Evolutionary conservation across 202 grass and related monocot genomes (phyloP).

Genomic region (Eragrostis tef): DNA sequence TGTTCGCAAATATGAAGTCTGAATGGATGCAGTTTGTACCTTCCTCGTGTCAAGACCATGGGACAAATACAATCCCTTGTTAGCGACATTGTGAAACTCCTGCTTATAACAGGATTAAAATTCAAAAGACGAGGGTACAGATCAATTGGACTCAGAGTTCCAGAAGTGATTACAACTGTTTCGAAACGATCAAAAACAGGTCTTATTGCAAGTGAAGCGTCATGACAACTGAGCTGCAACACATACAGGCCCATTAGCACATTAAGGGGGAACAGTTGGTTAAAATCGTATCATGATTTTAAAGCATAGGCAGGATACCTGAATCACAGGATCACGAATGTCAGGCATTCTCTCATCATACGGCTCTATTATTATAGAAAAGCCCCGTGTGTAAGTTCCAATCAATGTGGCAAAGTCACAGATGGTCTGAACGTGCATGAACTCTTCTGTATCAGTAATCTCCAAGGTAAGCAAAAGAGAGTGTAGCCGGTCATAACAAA

Average conservation of each 20-base stretch:
- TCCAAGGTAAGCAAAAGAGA: constrained; percentile 91
- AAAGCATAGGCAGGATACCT: constrained; percentile 53
- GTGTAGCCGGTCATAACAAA: constrained; percentile 88
- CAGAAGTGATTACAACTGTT: constrained; percentile 93
- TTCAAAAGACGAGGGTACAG: constrained; percentile 91
- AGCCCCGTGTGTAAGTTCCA: constrained; percentile 84
- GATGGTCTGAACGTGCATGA: constrained; percentile 89
- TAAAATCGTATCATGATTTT: constrained; percentile 15
- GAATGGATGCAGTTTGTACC: constrained; percentile 51
- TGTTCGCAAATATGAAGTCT: constrained; percentile 25
- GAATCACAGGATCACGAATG: constrained; percentile 81
- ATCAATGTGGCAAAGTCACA: constrained; percentile 92
- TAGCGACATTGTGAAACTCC: constrained; percentile 98
- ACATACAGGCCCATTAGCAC: constrained; percentile 40
- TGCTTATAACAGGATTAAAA: constrained; percentile 97
- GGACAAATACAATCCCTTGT: constrained; percentile 98
- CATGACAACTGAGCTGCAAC: constrained; percentile 93
- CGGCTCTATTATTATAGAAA: constrained; percentile 93
- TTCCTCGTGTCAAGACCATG: constrained; percentile 98
- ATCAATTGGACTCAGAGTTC: constrained; percentile 96
- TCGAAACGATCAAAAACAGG: constrained; percentile 92
- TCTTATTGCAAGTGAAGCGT: constrained; percentile 92
- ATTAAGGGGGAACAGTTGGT: constrained; percentile 1
- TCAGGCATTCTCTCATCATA: constrained; percentile 96
- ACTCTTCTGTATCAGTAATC: constrained; percentile 87